Base-by-base conservation (phyloP, 805 yeast genomes). In the Wickerhamiella qilinensis region DNA sequence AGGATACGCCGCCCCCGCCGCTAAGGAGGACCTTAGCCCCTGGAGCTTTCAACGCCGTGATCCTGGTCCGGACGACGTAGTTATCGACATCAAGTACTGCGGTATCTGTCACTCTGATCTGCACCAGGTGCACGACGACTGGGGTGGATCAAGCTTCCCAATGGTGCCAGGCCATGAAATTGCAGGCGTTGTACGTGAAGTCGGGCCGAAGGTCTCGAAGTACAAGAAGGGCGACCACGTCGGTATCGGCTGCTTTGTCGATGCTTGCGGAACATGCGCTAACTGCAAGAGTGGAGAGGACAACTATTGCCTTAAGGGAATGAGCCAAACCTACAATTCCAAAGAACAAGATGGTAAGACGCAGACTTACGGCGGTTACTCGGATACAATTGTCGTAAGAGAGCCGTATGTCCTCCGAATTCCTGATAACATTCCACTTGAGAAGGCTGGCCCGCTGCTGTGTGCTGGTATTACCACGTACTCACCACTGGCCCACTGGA, bases 401-500 rank as follows among this genome's bases (percentile, higher is more conserved):
- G 81, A 76, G 53, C 64, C 67, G 41, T 73, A 74, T 53, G 77
- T 67, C 2, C 66, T 78, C 60, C 73, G 73, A 36, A 71, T 79
- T 41, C 86, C 86, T 33, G 71, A 69, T 12, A 56, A 48, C 8
- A 48, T 74, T 29, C 62, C 68, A 31, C 62, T 71, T 33, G 69
- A 63, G 30, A 60, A 65, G 24, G 83, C 73, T 20, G 84, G 84
- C 3, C 85, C 86, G 38, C 60, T 79, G 60, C 59, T 77, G 61
- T 78, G 88, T 63, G 88, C 83, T 42, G 88, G 88, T 42, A 62
- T 76, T 54, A 78, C 88, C 14, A 76, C 72, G 14, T 78, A 63
- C 62, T 70, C 81, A 9, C 86, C 88, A 38, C 58, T 78, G 48
- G 63, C 52, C 37, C 60, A 64, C 56, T 63, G 64, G 41, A 66